phyloP scores from a whole-genome alignment of 2,329 filamentous ascomycete genomes.

The Seiridium unicorne region DNA sequence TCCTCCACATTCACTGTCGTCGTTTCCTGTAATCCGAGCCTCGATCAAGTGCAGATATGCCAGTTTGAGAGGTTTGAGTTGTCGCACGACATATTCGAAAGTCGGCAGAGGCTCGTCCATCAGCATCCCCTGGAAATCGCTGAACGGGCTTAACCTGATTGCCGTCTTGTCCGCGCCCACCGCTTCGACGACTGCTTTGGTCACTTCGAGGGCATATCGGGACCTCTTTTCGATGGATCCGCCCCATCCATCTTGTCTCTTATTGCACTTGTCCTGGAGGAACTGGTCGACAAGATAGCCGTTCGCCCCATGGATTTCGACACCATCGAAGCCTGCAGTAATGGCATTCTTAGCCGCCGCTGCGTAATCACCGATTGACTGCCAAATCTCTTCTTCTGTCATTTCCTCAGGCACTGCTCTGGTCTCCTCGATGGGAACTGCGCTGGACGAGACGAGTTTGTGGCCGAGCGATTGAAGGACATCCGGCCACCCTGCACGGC shows the following conservation, averaged over 20 bases:
- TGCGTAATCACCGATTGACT: conserved; percentile 60
- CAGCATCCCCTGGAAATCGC: conserved; percentile 55
- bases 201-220: conserved; percentile 51
- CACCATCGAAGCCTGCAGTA: conserved; percentile 66
- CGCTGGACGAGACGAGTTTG: conserved; percentile 44
- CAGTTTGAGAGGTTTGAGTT: conserved; percentile 49
- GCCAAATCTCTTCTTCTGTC: conserved; percentile 63
- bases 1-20: conserved; percentile 34
- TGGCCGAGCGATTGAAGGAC: conserved; percentile 38
- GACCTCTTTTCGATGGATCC: conserved; percentile 55
- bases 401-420: conserved; percentile 58
- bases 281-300: conserved; percentile 58
- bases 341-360: conserved; percentile 55
- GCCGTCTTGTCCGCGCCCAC: conserved; percentile 47
- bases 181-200: conserved; percentile 49
- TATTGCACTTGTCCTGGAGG: conserved; percentile 52
- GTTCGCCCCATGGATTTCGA: conserved; percentile 45
- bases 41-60: conserved; percentile 60
- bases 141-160: conserved; percentile 54
- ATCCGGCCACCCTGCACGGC: conserved; percentile 45
- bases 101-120: conserved; percentile 63
- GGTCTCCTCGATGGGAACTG: conserved; percentile 45
- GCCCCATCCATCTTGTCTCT: conserved; percentile 54
- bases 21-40: conserved; percentile 41
- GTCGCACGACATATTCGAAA: conserved; percentile 52